These are phyloP conservation scores for Cordyceps cicadae DNA, from an alignment of 2,329 filamentous ascomycete genomes.

Conservation along the genomic window DNA sequence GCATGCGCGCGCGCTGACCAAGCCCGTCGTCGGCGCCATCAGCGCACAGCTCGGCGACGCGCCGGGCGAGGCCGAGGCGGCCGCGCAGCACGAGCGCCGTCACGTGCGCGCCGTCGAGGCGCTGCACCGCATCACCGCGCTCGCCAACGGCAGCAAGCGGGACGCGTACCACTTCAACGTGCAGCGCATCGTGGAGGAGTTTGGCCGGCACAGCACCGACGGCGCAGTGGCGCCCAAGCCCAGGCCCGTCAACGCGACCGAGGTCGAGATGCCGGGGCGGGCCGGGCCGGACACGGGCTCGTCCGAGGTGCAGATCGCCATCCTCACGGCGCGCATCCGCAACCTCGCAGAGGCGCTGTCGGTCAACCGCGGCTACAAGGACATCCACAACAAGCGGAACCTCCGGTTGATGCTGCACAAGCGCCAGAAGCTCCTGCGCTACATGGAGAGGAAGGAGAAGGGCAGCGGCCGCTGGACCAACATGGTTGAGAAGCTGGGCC, in stretches of 20 bases:
- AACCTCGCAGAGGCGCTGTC: slow-evolving; percentile 66
- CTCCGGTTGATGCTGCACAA: slow-evolving; percentile 77
- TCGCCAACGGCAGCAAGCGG: slow-evolving; percentile 69
- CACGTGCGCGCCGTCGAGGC: slow-evolving; percentile 67
- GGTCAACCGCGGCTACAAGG: slow-evolving; percentile 61
- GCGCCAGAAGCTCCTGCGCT: slow-evolving; percentile 79
- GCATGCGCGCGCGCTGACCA: slow-evolving; percentile 60
- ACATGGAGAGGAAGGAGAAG: slow-evolving; percentile 81
- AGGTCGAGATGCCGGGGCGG: slow-evolving; percentile 41
- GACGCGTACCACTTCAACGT: slow-evolving; percentile 78
- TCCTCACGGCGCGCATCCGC: slow-evolving; percentile 89
- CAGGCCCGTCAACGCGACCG: slow-evolving; percentile 33
- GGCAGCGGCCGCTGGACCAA: slow-evolving; percentile 86
- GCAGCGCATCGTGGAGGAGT: slow-evolving; percentile 72
- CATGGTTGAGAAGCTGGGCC: slow-evolving; percentile 72
- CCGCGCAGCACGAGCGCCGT: slow-evolving; percentile 39
- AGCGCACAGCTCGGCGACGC: slow-evolving; percentile 33
- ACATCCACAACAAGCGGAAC: slow-evolving; percentile 93
- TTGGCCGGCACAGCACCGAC: slow-evolving; percentile 89
- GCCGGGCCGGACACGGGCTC: slow-evolving; percentile 90
- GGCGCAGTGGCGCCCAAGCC: slow-evolving; percentile 54
- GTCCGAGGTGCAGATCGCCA: slow-evolving; percentile 94
- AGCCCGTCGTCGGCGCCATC: slow-evolving; percentile 39
- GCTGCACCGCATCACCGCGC: slow-evolving; percentile 66
- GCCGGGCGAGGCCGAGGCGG: slow-evolving; percentile 24